These are phyloP conservation scores for Cyberlindnera mississippiensis DNA, from an alignment of 805 yeast genomes.

Conservation along the genomic window DNA sequence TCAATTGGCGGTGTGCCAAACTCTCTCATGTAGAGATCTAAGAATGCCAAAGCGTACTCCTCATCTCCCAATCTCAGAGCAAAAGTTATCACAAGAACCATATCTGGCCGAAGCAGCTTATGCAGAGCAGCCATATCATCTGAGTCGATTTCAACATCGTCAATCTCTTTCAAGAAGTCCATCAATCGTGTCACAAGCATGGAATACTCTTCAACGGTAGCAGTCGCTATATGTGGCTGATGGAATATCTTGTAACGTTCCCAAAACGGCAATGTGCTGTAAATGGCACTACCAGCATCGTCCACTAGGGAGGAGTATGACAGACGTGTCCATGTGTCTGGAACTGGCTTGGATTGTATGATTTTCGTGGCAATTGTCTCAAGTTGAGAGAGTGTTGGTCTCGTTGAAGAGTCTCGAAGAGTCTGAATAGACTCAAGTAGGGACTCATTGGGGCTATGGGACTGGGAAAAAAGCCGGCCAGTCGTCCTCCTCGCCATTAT, in stretches of 20 bases:
- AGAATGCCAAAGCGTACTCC: constrained; percentile 4
- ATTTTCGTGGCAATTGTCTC: not conserved
- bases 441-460: too few species aligned
- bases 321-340: too few species aligned
- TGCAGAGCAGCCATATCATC: constrained; percentile 4
- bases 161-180: constrained; percentile 7
- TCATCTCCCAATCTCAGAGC: constrained; percentile 4
- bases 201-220: constrained; percentile 1
- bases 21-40: constrained; percentile 4
- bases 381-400: not conserved
- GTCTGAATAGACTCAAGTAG: too few species aligned
- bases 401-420: too few species aligned
- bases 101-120: constrained; percentile 8
- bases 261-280: constrained; percentile 1
- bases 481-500: too few species aligned
- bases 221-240: constrained; percentile 4
- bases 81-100: constrained; percentile 6
- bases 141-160: not conserved
- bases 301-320: too few species aligned
- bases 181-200: not conserved
- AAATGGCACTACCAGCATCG: too few species aligned
- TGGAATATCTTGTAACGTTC: constrained; percentile 3
- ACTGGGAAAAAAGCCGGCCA: too few species aligned
- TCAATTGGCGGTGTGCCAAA: constrained; percentile 2
- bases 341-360: too few species aligned